Evolutionary conservation across 768 basidiomycete species (phyloP), one percentile per base, ranked within the genome.

Genomic region (Crepidotus variabilis): DNA sequence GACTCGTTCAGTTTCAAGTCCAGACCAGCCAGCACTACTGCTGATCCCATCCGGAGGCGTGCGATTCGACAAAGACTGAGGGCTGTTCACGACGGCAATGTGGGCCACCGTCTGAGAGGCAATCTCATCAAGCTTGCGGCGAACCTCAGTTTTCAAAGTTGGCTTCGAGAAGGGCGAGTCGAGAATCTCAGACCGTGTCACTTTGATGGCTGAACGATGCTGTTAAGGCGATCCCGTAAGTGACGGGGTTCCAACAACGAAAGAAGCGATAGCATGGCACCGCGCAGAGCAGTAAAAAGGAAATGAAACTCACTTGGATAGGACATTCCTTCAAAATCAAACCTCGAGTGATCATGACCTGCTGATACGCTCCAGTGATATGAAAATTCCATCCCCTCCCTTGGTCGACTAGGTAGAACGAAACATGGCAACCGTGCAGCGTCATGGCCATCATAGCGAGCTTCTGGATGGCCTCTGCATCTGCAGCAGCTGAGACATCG

Each of bases 81-180:
- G 86, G 55, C 90, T 88, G 63, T 96, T 95, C 65, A 96, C 89
- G 61, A 98, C 94, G 22, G 94, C 88, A 67, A 98, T 93, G 69
- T 94, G 92, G 8, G 95, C 93, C 58, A 85, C 77, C n/a, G 93
- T 95, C 67, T 92, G 89, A 1, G 88, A 86, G 24, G 94, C 95
- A 66, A 98, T 92, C 67, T 96, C 92, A 70, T 97, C 94, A n/a
- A 98, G 82, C 54, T 87, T 84, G 51, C 84, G 83, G 52, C 89
- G 83, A 34, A 95, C 90, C 61, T 92, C 87, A 0, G 84, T 75
- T 70, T 94, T 95, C 65, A 96, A 80, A 6, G 84, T 70, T 6
- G 90, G 91, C 72, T 88, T 86, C 43, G 86, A 86, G 60, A 86
- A 81, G 54, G 85, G 86, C 51, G 86, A 85, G 71, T 97, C 94